These are phyloP conservation scores for Yamadazyma atmosphaerica DNA, from an alignment of 1,139 yeast genomes.

Conservation along the genomic window DNA sequence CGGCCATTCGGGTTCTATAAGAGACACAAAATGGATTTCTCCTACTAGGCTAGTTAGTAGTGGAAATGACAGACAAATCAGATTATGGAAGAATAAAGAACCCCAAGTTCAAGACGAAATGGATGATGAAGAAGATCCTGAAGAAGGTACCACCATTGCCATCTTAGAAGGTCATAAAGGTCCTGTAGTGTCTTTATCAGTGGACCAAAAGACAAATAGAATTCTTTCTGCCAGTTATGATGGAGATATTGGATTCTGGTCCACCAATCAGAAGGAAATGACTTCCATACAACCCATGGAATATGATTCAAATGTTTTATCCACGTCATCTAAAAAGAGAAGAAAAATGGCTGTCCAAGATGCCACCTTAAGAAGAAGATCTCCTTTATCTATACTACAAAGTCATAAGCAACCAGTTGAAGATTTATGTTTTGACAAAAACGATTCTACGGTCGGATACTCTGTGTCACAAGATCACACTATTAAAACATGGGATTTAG, in stretches of 20 bases:
- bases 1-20: slow-evolving; percentile 87
- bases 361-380: slow-evolving; percentile 73
- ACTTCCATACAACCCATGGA: slow-evolving; percentile 66
- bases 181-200: slow-evolving; percentile 77
- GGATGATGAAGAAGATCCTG: slow-evolving; percentile 50
- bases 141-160: slow-evolving; percentile 76
- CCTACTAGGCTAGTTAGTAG: slow-evolving; percentile 78
- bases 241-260: slow-evolving; percentile 82
- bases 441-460: slow-evolving; percentile 79
- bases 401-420: slow-evolving; percentile 89
- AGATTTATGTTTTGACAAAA: slow-evolving; percentile 70
- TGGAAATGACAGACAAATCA: slow-evolving; percentile 85
- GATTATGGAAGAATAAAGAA: slow-evolving; percentile 77
- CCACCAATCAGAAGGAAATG: slow-evolving; percentile 82
- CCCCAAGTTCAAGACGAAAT: slow-evolving; percentile 25
- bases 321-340: slow-evolving; percentile 87
- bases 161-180: slow-evolving; percentile 87
- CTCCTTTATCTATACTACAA: slow-evolving; percentile 74
- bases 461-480: slow-evolving; percentile 96
- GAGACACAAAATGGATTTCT: slow-evolving; percentile 76
- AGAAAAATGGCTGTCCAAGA: slow-evolving; percentile 79
- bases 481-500: slow-evolving; percentile 93
- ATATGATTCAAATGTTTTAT: slow-evolving; percentile 47
- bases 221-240: slow-evolving; percentile 88
- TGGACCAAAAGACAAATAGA: slow-evolving; percentile 48